Base-by-base conservation (phyloP, 208 protist species). In the Tritrichomonas foetus region DNA sequence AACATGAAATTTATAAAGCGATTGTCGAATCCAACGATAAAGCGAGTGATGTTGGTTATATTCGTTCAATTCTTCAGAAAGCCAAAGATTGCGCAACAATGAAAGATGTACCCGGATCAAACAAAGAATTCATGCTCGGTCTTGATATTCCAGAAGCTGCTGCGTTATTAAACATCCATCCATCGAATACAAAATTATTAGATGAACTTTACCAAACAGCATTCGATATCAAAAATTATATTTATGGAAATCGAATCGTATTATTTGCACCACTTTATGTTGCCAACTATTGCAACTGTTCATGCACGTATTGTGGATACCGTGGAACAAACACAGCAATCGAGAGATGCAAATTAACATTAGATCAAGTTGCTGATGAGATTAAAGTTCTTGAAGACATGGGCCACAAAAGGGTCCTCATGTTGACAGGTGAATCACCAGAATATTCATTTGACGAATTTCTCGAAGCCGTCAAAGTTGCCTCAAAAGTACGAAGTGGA, bases 181-280 rank as follows among this genome's bases (percentile, higher is more conserved):
- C 93, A 0, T 39, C 93, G 66, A 30, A 82, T 41, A 66, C 66
- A n/a, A 66, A 89, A 36, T 49, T 93, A 30, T 92, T 95, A 55
- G 33, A 95, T 11, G 92, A 94, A 66, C 61, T 95, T 30, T 95
- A 94, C 55, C 66, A 93, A 33, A 95, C 95, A 3, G 94, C 95
- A 5, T 72, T 95, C 25, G 57, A 36, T n/a, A 95, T 95, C 92
- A 95, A 95, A 49, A 80, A 95, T 53, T 61, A 30, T n/a, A 96
- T 96, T 74, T 96, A 96, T 47, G 95, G 95, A 16, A 95, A 96
- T n/a, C 64, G 95, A 1, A 96, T 96, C 78, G 95, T 96, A 25
- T 53, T 96, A 13, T 96, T 96, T 50, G 95, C 95, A 14, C 95
- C 95, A 50, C 93, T 96, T 27, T 96, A 96, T 53, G 74, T 95